These are phyloP conservation scores for Cardamine resedifolia DNA, from an alignment of 345 rosid species.

Conservation along the genomic window DNA sequence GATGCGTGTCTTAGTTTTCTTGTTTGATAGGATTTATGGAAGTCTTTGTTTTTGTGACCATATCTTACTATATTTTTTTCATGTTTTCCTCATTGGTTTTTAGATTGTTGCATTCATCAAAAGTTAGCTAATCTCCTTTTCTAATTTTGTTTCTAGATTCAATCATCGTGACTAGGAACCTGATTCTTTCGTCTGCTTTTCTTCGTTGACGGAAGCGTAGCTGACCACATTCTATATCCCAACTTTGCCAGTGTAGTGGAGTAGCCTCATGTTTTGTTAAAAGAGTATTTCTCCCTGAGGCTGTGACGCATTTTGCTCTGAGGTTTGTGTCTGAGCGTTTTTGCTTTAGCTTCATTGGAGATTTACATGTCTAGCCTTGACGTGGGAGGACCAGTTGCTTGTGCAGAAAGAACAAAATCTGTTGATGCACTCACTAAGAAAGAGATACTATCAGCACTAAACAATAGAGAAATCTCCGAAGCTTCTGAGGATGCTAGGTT, in stretches of 20 bases:
- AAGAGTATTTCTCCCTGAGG: constrained; percentile 31
- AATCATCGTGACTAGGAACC: constrained; percentile 32
- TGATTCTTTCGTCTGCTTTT: constrained; percentile 29
- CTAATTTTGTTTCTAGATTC: constrained; percentile 30
- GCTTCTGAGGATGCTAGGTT: constrained; percentile 58
- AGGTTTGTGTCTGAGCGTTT: constrained; percentile 28
- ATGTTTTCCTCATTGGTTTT: constrained; percentile 13
- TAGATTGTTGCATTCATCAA: neutral
- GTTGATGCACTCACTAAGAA: constrained; percentile 50
- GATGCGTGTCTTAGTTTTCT: constrained; percentile 29
- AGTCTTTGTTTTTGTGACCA: constrained; percentile 26
- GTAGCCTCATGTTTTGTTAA: constrained; percentile 22
- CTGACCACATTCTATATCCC: constrained; percentile 20
- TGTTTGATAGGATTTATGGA: constrained; percentile 18
- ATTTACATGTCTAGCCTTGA: constrained; percentile 89
- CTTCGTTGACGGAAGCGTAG: constrained; percentile 20
- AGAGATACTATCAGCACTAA: constrained; percentile 42
- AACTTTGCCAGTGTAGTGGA: neutral
- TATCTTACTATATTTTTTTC: neutral
- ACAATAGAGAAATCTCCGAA: constrained; percentile 55
- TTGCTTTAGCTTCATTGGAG: constrained; percentile 43
- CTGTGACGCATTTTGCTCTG: constrained; percentile 36
- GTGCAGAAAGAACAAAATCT: constrained; percentile 76
- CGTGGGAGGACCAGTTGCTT: constrained; percentile 51
- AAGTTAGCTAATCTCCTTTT: constrained; percentile 2